A percentile compares a stretch with the other conserved stretches of the same genome.
phyloP scores from a whole-genome alignment of 805 yeast species.

The Schwanniomyces occidentalis region DNA sequence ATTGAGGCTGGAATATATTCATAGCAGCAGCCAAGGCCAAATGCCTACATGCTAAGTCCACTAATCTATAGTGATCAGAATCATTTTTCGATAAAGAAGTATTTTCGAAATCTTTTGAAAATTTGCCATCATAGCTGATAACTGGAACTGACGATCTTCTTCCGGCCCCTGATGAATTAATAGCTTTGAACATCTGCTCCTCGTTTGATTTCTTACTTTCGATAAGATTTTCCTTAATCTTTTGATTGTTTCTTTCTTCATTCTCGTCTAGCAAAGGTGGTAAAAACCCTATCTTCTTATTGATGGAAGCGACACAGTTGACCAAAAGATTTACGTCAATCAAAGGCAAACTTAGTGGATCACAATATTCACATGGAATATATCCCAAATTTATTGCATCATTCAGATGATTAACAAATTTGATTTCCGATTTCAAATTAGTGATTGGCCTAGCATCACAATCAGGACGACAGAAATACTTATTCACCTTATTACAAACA shows the following conservation, averaged over 20 bases:
- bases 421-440: constrained; percentile 45
- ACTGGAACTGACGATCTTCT: constrained; percentile 33
- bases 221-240: constrained; percentile 37
- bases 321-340: constrained; percentile 48
- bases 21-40: constrained; percentile 77
- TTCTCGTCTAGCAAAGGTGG: constrained; percentile 51
- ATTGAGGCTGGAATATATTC: constrained; percentile 28
- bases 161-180: constrained; percentile 11
- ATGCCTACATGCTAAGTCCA: constrained; percentile 79
- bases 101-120: constrained; percentile 22
- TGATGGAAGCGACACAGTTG: constrained; percentile 54
- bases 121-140: constrained; percentile 22
- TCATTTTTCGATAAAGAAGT: constrained; percentile 53
- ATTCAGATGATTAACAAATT: constrained; percentile 40
- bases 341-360: constrained; percentile 47
- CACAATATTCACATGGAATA: constrained; percentile 54
- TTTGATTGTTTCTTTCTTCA: constrained; percentile 36
- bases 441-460: constrained; percentile 53
- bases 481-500: constrained; percentile 47
- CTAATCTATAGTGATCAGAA: constrained; percentile 66
- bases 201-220: constrained; percentile 24
- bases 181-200: constrained; percentile 23
- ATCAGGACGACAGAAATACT: constrained; percentile 64
- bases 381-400: constrained; percentile 50
- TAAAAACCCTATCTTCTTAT: constrained; percentile 57